Evolutionary conservation across 2,329 filamentous ascomycete species (phyloP).

Genomic region (Cladosporium cucumerinum): DNA sequence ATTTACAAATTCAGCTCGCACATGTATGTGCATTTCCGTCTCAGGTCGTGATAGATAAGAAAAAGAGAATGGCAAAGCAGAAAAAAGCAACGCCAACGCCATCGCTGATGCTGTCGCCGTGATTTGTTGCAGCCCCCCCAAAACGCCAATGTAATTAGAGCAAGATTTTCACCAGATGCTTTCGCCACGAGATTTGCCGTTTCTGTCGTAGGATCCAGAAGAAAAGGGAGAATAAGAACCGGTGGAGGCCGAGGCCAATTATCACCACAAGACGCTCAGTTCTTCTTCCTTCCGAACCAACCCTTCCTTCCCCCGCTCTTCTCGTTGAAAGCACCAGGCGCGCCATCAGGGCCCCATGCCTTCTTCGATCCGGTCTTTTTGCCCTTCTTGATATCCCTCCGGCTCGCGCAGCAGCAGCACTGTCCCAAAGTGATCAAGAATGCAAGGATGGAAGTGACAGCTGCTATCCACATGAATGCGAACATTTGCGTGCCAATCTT

Average conservation of each 20-base stretch:
- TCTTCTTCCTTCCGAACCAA: constrained; percentile 19
- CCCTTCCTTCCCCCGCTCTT: constrained; percentile 17
- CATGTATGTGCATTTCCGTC: neutral
- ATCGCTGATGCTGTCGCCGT: neutral
- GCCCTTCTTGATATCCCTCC: constrained; percentile 51
- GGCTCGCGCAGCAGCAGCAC: constrained; percentile 70
- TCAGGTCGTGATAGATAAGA: neutral
- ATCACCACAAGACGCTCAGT: neutral
- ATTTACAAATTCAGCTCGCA: neutral
- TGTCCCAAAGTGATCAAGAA: constrained; percentile 70
- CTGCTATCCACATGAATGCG: constrained; percentile 84
- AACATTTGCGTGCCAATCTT: constrained; percentile 72
- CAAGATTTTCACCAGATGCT: neutral
- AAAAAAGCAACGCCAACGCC: neutral
- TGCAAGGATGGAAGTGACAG: constrained; percentile 62
- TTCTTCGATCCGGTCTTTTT: constrained; percentile 41
- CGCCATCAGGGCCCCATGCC: constrained; percentile 21
- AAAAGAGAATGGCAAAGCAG: neutral
- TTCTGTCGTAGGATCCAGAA: neutral
- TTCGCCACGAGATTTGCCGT: neutral
- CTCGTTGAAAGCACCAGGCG: constrained; percentile 17
- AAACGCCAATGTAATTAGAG: neutral
- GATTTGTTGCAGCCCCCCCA: neutral
- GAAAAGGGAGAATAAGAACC: neutral
- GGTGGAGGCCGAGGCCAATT: neutral